phyloP scores from a whole-genome alignment of 768 basidiomycete genomes.

The Trametes punicea region DNA sequence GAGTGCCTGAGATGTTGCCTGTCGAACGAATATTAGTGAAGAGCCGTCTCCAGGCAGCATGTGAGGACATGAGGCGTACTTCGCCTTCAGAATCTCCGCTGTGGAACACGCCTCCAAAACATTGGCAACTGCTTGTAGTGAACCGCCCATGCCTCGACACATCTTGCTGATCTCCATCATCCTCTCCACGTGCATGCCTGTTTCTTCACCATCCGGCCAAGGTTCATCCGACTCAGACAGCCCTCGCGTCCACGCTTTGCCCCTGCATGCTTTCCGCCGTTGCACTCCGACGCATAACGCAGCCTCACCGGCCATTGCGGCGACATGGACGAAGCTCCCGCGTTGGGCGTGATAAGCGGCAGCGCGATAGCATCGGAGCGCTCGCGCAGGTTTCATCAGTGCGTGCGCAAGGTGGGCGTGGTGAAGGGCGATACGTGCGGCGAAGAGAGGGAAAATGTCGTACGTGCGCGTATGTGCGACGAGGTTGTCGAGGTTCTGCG shows the following conservation, averaged over 20 bases:
- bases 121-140: slow-evolving; percentile 51
- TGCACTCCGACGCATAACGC: slow-evolving; percentile 47
- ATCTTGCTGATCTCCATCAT: slow-evolving; percentile 39
- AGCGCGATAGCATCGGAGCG: slow-evolving; percentile 59
- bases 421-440: slow-evolving; percentile 61
- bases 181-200: slow-evolving; percentile 26
- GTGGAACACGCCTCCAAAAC: slow-evolving; percentile 48
- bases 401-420: slow-evolving; percentile 76
- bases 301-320: slow-evolving; percentile 52
- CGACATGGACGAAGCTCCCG: slow-evolving; percentile 40
- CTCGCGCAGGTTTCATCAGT: slow-evolving; percentile 48
- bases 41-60: background rate
- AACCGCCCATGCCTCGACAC: slow-evolving; percentile 50
- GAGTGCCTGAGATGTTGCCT: slow-evolving; percentile 62
- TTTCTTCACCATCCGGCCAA: slow-evolving; percentile 26
- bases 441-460: slow-evolving; percentile 52
- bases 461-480: slow-evolving; percentile 62
- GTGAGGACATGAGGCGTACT: slow-evolving; percentile 43
- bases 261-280: slow-evolving; percentile 22
- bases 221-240: slow-evolving; percentile 18
- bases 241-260: slow-evolving; percentile 14
- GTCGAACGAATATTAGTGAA: background rate
- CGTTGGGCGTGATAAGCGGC: slow-evolving; percentile 47
- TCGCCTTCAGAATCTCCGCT: slow-evolving; percentile 56
- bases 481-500: slow-evolving; percentile 42